Percentiles rank a stretch among this genome's conserved stretches.
phyloP scores from a whole-genome alignment of 371 early-diverging fungal genomes.

The Mucor indicus region DNA sequence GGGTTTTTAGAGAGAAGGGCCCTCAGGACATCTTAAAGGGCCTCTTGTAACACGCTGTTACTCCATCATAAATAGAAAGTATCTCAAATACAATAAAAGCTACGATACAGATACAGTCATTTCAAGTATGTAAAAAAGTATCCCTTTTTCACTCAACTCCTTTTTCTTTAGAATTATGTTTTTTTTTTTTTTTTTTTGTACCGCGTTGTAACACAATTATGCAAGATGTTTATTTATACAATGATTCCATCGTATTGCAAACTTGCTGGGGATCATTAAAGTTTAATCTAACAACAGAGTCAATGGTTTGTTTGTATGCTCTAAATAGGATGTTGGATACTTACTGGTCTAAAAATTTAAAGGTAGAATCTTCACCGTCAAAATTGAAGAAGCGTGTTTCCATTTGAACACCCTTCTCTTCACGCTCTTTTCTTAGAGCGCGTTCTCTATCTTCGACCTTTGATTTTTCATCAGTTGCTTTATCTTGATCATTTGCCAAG shows the following conservation, averaged over 20 bases:
- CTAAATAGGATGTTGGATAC: no score
- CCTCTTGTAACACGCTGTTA: no score
- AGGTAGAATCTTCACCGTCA: constrained; percentile 20
- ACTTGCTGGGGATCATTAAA: constrained; percentile 1
- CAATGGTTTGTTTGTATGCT: neutral
- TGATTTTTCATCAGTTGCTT: constrained; percentile 79
- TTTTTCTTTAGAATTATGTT: no score
- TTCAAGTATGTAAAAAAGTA: no score
- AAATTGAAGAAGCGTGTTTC: neutral
- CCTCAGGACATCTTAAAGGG: no score
- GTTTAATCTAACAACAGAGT: constrained; percentile 1
- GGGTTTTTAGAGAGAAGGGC: no score
- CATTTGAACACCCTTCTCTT: neutral
- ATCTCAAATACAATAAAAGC: no score
- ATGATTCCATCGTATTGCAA: neutral
- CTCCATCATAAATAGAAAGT: no score
- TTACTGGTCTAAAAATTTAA: constrained; percentile 19
- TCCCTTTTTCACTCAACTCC: neutral
- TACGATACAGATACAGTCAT: no score
- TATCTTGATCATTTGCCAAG: constrained; percentile 56
- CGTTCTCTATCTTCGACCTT: constrained; percentile 84
- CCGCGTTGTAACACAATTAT: neutral
- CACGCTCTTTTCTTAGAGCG: constrained; percentile 33
- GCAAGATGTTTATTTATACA: constrained; percentile 1
- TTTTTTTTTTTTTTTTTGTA: no score